These are phyloP conservation scores for Aspergillus ustus DNA, from an alignment of 2,329 filamentous ascomycete genomes.

Conservation along the genomic window DNA sequence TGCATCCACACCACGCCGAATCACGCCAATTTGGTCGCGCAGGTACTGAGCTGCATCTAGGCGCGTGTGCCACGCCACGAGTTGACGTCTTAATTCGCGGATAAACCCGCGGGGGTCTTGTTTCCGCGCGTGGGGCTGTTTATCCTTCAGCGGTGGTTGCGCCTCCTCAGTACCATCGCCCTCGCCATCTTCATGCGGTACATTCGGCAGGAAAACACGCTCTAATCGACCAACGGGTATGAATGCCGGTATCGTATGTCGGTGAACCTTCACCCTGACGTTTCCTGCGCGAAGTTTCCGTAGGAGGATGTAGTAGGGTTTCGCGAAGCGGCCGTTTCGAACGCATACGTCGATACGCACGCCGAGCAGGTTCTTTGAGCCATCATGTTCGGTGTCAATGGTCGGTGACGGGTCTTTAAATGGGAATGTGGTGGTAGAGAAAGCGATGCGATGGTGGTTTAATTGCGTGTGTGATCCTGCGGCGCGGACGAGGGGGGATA, in stretches of 20 bases:
- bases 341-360: conserved; percentile 48
- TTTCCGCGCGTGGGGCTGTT: conserved; percentile 19
- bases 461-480: conserved; percentile 38
- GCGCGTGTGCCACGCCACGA: conserved; percentile 49
- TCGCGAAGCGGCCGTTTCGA: conserved; percentile 44
- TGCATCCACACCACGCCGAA: conserved; percentile 18
- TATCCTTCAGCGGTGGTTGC: conserved; percentile 27
- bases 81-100: conserved; percentile 44
- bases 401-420: conserved; percentile 50
- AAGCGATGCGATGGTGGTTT: conserved; percentile 51
- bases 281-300: conserved; percentile 33
- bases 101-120: conserved; percentile 45
- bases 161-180: conserved; percentile 25
- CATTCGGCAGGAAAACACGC: conserved; percentile 36
- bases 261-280: conserved; percentile 40
- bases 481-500: conserved; percentile 39
- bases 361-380: conserved; percentile 41
- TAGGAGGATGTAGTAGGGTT: conserved; percentile 51
- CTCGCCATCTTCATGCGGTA: conserved; percentile 3
- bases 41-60: conserved; percentile 42
- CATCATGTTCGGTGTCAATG: conserved; percentile 12
- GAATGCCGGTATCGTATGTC: conserved; percentile 52
- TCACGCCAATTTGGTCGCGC: conserved; percentile 36
- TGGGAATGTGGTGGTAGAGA: conserved; percentile 51
- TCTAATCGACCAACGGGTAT: conserved; percentile 47